phyloP scores from a whole-genome alignment of 495 filamentous ascomycete species.

The Lasiosphaeria miniovina region DNA sequence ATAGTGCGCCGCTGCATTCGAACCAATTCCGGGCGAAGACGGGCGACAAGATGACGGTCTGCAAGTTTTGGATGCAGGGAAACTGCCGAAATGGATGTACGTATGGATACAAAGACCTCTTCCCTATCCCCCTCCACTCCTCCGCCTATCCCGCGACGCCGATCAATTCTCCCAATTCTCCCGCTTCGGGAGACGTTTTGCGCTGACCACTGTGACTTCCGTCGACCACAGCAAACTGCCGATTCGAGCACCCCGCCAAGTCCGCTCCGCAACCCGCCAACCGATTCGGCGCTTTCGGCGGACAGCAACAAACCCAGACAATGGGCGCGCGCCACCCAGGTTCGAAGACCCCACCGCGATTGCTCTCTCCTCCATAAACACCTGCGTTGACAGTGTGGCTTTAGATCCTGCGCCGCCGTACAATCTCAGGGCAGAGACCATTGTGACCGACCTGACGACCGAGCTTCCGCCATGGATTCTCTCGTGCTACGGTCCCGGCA shows the following conservation, averaged over 20 bases:
- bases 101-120: constrained; percentile 3
- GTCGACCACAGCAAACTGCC: constrained; percentile 34
- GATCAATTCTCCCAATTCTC: neutral
- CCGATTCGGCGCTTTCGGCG: constrained; percentile 35
- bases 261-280: constrained; percentile 25
- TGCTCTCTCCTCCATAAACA: too few relatives aligned
- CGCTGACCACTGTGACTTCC: constrained; percentile 1
- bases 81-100: constrained; percentile 68
- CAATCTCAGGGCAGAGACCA: constrained; percentile 51
- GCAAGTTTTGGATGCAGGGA: constrained; percentile 69
- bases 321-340: constrained; percentile 2
- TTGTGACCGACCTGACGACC: constrained; percentile 61
- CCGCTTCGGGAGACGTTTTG: constrained; percentile 6
- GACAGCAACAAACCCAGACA: constrained; percentile 7
- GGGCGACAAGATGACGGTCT: constrained; percentile 53
- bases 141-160: too few relatives aligned
- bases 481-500: constrained; percentile 75
- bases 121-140: too few relatives aligned
- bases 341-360: neutral
- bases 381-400: too few relatives aligned
- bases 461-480: constrained; percentile 78
- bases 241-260: constrained; percentile 44
- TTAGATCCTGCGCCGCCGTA: constrained; percentile 1
- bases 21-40: neutral
- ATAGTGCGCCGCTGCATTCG: neutral